phyloP scores from a whole-genome alignment of 2,329 filamentous ascomycete genomes.

The Colletotrichum sp. region DNA sequence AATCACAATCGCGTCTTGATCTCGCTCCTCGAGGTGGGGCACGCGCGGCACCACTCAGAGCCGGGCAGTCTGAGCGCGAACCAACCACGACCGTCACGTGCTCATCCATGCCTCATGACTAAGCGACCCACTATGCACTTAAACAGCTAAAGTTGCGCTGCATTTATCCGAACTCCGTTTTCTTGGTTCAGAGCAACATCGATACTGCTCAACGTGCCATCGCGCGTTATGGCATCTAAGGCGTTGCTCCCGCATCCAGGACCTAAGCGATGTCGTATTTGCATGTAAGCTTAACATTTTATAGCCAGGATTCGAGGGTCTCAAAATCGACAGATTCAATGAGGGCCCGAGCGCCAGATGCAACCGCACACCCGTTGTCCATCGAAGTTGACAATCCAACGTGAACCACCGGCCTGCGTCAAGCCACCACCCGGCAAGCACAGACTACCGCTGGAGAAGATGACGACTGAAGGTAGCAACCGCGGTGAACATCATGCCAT shows the following conservation, averaged over 20 bases:
- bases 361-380: not conserved
- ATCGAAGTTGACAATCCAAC: not conserved
- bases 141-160: fast-evolving
- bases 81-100: constrained; percentile 5
- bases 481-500: not conserved
- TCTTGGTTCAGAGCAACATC: not conserved
- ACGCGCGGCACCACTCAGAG: not conserved
- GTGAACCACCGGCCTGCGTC: not conserved
- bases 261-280: not conserved
- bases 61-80: not conserved
- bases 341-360: not conserved
- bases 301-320: not conserved
- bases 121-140: not conserved
- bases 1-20: constrained; percentile 1
- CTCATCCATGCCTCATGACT: not conserved
- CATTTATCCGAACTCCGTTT: not conserved
- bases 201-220: not conserved
- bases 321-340: not conserved
- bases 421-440: not conserved
- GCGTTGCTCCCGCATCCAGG: not conserved
- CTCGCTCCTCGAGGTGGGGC: not conserved
- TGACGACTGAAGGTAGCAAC: not conserved
- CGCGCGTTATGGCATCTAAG: not conserved
- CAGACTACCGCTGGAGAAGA: not conserved
- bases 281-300: not conserved